Conservation (phyloP, 2,329 filamentous ascomycete species). For the Penicillium sclerotigenum region DNA sequence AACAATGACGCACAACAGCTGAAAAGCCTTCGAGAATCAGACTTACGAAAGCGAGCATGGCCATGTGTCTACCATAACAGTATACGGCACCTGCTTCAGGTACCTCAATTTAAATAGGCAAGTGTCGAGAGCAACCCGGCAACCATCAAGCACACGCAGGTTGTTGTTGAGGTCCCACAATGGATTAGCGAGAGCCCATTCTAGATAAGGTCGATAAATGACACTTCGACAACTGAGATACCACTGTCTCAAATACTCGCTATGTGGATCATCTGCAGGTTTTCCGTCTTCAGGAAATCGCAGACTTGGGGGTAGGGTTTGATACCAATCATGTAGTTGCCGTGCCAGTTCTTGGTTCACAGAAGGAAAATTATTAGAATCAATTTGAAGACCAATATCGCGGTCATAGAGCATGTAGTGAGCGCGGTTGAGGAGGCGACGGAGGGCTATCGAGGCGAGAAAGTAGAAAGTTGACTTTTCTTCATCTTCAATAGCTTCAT, state of each 20-base stretch:
- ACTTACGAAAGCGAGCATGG: constrained; percentile 10
- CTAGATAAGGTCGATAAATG: constrained; percentile 7
- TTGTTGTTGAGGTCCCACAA: constrained; percentile 3
- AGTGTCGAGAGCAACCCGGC: constrained; percentile 6
- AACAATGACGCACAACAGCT: background rate
- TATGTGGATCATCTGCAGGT: constrained; percentile 6
- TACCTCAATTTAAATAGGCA: constrained; percentile 4
- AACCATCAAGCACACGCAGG: constrained; percentile 1
- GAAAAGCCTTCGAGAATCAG: background rate
- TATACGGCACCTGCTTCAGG: constrained; percentile 4
- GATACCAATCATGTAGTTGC: constrained; percentile 9
- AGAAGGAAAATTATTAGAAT: constrained; percentile 4
- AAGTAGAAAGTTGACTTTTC: constrained; percentile 10
- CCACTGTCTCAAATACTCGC: constrained; percentile 9
- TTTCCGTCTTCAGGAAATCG: constrained; percentile 3
- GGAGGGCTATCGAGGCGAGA: constrained; percentile 9
- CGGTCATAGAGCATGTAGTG: constrained; percentile 12
- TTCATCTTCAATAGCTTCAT: constrained; percentile 5
- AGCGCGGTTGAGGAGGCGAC: constrained; percentile 7
- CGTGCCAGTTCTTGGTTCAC: constrained; percentile 8
- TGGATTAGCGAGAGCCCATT: constrained; percentile 10
- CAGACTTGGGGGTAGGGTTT: constrained; percentile 4
- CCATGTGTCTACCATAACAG: constrained; percentile 11
- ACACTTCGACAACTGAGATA: constrained; percentile 12
- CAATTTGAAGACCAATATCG: constrained; percentile 5